Evolutionary conservation across 1,284 basidiomycete genomes (phyloP), one percentile per base, ranked within the genome.

Genomic region (Heterobasidion occidentale): DNA sequence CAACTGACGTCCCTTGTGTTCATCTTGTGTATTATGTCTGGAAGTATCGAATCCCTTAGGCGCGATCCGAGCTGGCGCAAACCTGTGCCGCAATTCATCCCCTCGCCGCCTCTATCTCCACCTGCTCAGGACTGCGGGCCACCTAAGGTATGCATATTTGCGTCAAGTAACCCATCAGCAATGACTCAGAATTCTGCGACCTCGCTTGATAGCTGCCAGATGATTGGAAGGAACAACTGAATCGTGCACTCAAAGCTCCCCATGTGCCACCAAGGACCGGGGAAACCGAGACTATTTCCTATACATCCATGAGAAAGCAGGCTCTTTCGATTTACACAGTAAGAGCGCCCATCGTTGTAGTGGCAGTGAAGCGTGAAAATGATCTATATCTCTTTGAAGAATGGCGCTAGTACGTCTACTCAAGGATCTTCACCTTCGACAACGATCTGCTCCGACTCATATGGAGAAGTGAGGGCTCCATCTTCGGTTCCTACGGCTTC

Each of bases 1-100:
- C 27, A 4, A 27, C 27, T 27, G 27, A 27, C 27, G 3, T 27
- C 27, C 27, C 27, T 27, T 27, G 27, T 27, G 27, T 27, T 27
- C 27, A 27, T 36, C 49, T 57, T 36, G 20, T 48, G 19, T 55
- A 50, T 33, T 47, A 44, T 17, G 51, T 50, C 53, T 27, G 27
- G 5, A 27, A 27, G 27, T 27, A 27, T 27, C 27, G 27, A 27
- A 27, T 27, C 27, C 27, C 5, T 57, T 48, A 46, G 60, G 51
- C 47, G 56, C 54, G 20, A 60, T 56, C 59, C 9, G 46, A 48
- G 60, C 36, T 63, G 62, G 62, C 58, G 62, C 44, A 63, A 63
- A 33, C 62, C 62, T 9, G 62, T 57, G n/a, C 62, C 62, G 14
- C 35, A n/a, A 12, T 63, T 51, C 46, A 52, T 63, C 12, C 60